These are phyloP conservation scores for Geotrichum reessii DNA, from an alignment of 1,139 yeast genomes.

Conservation along the genomic window DNA sequence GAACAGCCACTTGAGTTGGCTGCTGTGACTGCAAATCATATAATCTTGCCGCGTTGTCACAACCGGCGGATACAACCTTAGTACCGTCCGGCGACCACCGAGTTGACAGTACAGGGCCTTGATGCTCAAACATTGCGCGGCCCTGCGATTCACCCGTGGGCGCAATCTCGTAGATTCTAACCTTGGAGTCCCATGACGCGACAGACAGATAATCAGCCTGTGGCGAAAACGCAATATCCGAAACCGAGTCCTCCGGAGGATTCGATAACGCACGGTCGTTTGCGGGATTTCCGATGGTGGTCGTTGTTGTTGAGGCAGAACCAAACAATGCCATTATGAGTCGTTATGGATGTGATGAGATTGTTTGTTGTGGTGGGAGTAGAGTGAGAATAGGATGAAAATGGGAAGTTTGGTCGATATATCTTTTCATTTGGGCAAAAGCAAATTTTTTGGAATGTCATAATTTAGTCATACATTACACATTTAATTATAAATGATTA, in stretches of 20 bases:
- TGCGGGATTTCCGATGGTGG: slow-evolving; percentile 45
- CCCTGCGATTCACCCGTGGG: slow-evolving; percentile 66
- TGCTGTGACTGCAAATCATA: slow-evolving; percentile 83
- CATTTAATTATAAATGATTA: background rate
- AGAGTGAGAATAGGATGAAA: background rate
- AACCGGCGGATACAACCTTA: slow-evolving; percentile 84
- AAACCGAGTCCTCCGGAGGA: slow-evolving; percentile 87
- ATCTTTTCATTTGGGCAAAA: background rate
- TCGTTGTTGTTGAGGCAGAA: slow-evolving; percentile 6
- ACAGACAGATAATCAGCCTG: slow-evolving; percentile 75
- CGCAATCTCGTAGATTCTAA: slow-evolving; percentile 82
- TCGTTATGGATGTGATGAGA: background rate
- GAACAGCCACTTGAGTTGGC: slow-evolving; percentile 76
- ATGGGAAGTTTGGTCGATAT: background rate
- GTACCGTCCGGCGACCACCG: slow-evolving; percentile 86
- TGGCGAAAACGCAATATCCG: slow-evolving; percentile 91
- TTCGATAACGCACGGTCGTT: slow-evolving; percentile 73
- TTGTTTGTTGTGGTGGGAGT: background rate
- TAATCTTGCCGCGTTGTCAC: slow-evolving; percentile 80
- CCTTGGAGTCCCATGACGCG: slow-evolving; percentile 94
- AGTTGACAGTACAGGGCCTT: slow-evolving; percentile 77
- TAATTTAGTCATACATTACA: background rate
- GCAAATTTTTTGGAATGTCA: background rate
- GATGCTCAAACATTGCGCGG: slow-evolving; percentile 83
- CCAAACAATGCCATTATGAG: slow-evolving; percentile 15